phyloP scores from a whole-genome alignment of 2,329 filamentous ascomycete species.

The Ophiostoma sp. region DNA sequence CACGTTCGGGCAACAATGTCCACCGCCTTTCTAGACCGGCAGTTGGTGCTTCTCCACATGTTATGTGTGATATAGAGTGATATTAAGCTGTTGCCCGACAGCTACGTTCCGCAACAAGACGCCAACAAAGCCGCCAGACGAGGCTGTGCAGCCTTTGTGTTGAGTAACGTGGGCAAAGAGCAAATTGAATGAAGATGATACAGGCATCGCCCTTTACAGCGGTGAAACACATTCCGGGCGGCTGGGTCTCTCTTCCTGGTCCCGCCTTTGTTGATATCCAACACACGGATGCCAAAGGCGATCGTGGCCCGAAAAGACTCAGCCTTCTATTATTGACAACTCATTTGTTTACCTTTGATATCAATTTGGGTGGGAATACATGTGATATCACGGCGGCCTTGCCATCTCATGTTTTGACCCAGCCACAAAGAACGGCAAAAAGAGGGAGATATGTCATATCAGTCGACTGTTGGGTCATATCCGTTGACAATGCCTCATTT shows the following conservation, averaged over 20 bases:
- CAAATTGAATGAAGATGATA: not conserved
- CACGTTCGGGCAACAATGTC: too few species aligned
- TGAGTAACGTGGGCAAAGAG: not conserved
- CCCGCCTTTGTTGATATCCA: conserved; percentile 1
- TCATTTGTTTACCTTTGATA: not conserved
- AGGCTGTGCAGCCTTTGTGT: conserved; percentile 12
- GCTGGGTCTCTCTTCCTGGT: too few species aligned
- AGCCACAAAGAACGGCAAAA: not conserved
- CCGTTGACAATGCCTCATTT: not conserved
- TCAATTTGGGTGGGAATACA: not conserved
- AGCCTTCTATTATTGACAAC: not conserved
- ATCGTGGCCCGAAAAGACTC: not conserved
- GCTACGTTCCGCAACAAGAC: too few species aligned
- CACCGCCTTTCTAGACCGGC: too few species aligned
- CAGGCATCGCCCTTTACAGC: not conserved
- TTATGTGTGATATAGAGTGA: too few species aligned
- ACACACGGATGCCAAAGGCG: not conserved
- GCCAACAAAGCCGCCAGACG: not conserved
- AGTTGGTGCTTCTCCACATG: too few species aligned
- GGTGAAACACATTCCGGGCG: conserved; percentile 2
- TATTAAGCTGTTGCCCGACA: too few species aligned
- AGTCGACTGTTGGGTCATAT: not conserved
- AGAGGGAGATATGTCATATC: not conserved
- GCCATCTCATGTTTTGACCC: not conserved
- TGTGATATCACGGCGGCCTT: not conserved